Evolutionary conservation across 352 stramenopile genomes (phyloP).

Genomic region (Phytophthora hybrid): DNA sequence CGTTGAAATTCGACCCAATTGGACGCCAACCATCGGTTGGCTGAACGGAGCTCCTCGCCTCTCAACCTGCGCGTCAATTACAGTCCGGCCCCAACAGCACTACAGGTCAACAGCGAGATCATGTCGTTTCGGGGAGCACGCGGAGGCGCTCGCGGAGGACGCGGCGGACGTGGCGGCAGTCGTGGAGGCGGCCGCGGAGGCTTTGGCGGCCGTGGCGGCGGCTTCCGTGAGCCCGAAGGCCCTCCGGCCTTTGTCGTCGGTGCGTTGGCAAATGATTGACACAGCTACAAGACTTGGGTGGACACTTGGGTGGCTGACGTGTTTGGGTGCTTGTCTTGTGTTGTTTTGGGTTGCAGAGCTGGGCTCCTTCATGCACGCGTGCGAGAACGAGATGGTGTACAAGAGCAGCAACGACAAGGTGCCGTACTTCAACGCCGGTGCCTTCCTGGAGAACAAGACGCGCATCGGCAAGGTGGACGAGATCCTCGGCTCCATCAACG

Average conservation of each 20-base stretch:
- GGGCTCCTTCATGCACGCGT: conserved; percentile 96
- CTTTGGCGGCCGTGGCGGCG: conserved; percentile 39
- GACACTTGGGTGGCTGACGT: neutral
- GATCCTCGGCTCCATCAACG: conserved; percentile 97
- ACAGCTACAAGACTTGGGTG: neutral
- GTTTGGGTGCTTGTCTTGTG: neutral
- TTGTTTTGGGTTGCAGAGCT: conserved; percentile 85
- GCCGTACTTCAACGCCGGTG: conserved; percentile 98
- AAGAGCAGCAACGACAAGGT: conserved; percentile 97
- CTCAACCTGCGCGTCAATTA: conserved; percentile 18
- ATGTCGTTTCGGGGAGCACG: conserved; percentile 74
- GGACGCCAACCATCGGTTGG: conserved; percentile 42
- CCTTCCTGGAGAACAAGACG: conserved; percentile 99
- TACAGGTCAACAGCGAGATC: conserved; percentile 10
- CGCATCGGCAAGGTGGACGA: conserved; percentile 99
- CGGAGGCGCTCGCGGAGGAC: conserved; percentile 55
- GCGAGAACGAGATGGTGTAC: conserved; percentile 98
- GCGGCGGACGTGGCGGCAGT: conserved; percentile 58
- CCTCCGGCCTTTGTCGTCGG: conserved; percentile 77
- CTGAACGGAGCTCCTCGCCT: conserved; percentile 25
- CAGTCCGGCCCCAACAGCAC: conserved; percentile 18
- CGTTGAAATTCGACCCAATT: conserved; percentile 22
- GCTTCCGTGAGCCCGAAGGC: conserved; percentile 68
- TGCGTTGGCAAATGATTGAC: conserved; percentile 34
- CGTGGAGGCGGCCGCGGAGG: conserved; percentile 46